Conservation (phyloP, 495 filamentous ascomycete genomes). For the Penicillium atrosanguineum region DNA sequence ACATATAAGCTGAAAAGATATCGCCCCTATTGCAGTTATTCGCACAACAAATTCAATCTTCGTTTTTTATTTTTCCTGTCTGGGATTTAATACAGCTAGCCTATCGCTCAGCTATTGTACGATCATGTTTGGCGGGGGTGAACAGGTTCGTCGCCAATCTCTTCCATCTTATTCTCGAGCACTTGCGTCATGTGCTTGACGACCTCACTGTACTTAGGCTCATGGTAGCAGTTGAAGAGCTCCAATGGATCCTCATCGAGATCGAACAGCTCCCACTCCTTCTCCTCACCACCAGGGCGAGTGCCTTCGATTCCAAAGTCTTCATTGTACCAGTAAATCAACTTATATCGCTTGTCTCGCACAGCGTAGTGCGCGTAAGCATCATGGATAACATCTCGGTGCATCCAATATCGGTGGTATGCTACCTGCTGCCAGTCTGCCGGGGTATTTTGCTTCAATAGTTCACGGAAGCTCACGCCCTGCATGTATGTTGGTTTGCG, state of each 20-base stretch:
- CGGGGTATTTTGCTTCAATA: constrained; percentile 29
- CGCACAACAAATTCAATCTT: too few species aligned
- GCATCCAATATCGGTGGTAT: constrained; percentile 49
- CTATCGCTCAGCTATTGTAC: not conserved
- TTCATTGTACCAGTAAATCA: constrained; percentile 49
- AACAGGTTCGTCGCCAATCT: constrained; percentile 41
- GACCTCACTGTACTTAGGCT: constrained; percentile 30
- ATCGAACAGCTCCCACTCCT: constrained; percentile 48
- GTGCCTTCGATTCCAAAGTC: constrained; percentile 36
- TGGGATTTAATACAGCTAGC: too few species aligned
- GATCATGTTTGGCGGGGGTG: constrained; percentile 14
- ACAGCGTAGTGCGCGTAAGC: constrained; percentile 44
- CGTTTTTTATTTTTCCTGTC: too few species aligned
- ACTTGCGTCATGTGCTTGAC: constrained; percentile 32
- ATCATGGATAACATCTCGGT: constrained; percentile 39
- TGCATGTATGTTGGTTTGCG: constrained; percentile 42
- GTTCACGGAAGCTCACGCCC: constrained; percentile 30
- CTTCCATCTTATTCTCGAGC: constrained; percentile 40
- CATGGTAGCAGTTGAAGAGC: constrained; percentile 41
- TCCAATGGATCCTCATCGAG: constrained; percentile 42
- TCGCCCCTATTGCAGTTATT: too few species aligned
- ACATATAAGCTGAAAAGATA: too few species aligned
- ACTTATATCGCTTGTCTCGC: constrained; percentile 41
- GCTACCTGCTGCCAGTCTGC: constrained; percentile 43
- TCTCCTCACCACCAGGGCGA: constrained; percentile 29